Evolutionary conservation across 106 monocot genomes (phyloP).

Genomic region (Apostasia ramifera): DNA sequence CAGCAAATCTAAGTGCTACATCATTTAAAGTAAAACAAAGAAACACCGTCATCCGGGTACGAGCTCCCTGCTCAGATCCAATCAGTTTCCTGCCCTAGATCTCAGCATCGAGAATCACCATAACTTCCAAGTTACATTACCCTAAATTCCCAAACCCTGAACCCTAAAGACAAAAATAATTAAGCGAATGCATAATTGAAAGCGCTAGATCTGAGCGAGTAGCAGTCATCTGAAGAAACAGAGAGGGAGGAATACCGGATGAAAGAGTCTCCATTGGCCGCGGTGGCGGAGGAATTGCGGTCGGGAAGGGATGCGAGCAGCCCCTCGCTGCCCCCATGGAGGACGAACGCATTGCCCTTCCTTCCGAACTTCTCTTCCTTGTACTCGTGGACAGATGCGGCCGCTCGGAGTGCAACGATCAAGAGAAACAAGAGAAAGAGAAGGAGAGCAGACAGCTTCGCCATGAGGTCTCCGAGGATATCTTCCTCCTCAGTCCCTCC

Average conservation of each 20-base stretch:
- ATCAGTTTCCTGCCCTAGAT: background rate
- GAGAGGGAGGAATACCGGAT: conserved; percentile 48
- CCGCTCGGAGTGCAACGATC: conserved; percentile 7
- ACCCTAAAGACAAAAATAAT: background rate
- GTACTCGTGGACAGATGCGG: conserved; percentile 88
- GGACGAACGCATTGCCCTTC: conserved; percentile 79
- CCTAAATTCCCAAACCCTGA: background rate
- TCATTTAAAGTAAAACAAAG: too few relatives aligned
- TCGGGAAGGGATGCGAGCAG: conserved; percentile 48
- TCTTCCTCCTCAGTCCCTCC: background rate
- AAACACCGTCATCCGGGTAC: too few relatives aligned
- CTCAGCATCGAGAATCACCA: background rate
- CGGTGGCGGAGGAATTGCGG: conserved; percentile 18
- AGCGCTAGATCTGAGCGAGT: background rate
- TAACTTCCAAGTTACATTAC: background rate
- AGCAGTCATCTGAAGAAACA: background rate
- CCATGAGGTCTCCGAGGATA: conserved; percentile 16
- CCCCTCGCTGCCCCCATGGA: conserved; percentile 95
- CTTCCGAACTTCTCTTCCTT: conserved; percentile 30
- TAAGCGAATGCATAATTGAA: background rate
- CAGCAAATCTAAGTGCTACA: too few relatives aligned
- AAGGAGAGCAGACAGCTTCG: conserved; percentile 1
- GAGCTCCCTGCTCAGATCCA: too few relatives aligned
- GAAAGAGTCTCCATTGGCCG: conserved; percentile 50
- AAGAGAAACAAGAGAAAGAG: conserved; percentile 9